A percentile compares a stretch with the other conserved stretches of the same genome.
Conservation (phyloP, 2,329 filamentous ascomycete genomes). For the Penicillium sp. region DNA sequence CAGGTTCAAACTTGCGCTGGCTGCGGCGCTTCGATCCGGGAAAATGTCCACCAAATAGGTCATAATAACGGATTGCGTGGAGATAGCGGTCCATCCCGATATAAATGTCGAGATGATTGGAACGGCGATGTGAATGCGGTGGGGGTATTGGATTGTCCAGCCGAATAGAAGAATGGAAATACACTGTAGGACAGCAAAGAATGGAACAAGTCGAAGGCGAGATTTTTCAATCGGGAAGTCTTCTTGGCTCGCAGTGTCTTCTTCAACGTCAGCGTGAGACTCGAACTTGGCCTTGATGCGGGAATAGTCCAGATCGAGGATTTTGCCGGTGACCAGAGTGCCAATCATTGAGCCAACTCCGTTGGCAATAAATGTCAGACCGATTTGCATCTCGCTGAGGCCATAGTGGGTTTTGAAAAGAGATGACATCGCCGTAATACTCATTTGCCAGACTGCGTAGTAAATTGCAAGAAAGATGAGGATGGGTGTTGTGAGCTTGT, state of each 20-base stretch:
- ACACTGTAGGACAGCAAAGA: conserved; percentile 48
- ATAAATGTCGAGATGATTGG: conserved; percentile 54
- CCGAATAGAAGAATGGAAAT: conserved; percentile 52
- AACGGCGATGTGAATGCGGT: conserved; percentile 47
- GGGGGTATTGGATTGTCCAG: conserved; percentile 50
- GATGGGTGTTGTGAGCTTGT: conserved; percentile 45
- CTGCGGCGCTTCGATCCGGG: conserved; percentile 49
- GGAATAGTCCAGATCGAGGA: conserved; percentile 54
- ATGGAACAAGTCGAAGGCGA: conserved; percentile 50
- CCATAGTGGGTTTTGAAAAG: conserved; percentile 48
- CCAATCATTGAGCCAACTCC: conserved; percentile 56
- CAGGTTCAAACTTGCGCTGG: conserved; percentile 55
- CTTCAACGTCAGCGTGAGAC: not conserved
- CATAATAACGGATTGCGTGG: conserved; percentile 49
- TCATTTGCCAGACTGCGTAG: conserved; percentile 58
- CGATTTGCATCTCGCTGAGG: conserved; percentile 47
- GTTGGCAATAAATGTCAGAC: conserved; percentile 55
- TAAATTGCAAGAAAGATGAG: conserved; percentile 51
- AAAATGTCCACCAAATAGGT: conserved; percentile 58
- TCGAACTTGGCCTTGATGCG: conserved; percentile 38
- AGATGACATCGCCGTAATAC: conserved; percentile 53
- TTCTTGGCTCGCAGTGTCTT: conserved; percentile 3
- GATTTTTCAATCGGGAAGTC: conserved; percentile 52
- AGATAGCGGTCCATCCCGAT: conserved; percentile 53
- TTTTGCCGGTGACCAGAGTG: conserved; percentile 52